Base-by-base conservation (phyloP, 495 filamentous ascomycete genomes). In the Hypoxylon fuscum region DNA sequence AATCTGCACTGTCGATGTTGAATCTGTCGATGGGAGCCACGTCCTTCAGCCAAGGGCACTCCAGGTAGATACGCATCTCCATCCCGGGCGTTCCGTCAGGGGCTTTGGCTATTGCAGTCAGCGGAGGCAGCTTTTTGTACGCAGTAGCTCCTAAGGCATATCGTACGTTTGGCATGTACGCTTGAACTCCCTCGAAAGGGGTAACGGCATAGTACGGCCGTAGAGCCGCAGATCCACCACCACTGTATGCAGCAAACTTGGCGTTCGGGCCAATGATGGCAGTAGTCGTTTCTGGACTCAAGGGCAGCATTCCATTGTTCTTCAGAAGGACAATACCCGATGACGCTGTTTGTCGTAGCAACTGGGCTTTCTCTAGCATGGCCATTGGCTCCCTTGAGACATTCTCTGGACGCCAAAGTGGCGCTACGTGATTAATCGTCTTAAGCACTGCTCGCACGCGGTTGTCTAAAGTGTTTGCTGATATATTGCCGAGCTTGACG, bases 401-500 rank as follows among this genome's bases (percentile, higher is more conserved):
- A 10, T 31, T 31, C 5, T 4, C 27, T 31, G 27, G 10, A 5
- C 4, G 27, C 4, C 10, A 5, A 10, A 31, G 32, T 10, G 11
- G 11, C 32, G 5, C 32, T 3, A 12, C 32, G 3, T 10, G 32
- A 35, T 35, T 10, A 2, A 35, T 2, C 4, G 11, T 5, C 32
- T 35, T 10, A 3, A 35, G 32, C 12, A 35, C 2, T 10, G 5
- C 11, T 11, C 32, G 32, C 5, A 35, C 32, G 27, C 27, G 27
- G 5, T 31, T 4, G 27, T 31, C 10, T 10, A 31, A 31, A 10
- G 27, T 10, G 27, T 31, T 31, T 10, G 12, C 84, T 84, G 21
- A 84, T 82, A 32, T 79, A 80, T 31, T 31, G 4, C 27, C 27
- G 5, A 10, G 4, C 5, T 31, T 31, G 27, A 31, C 27, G 5